Conservation (phyloP, 768 basidiomycete genomes). For the Fomitopsis pulvina region DNA sequence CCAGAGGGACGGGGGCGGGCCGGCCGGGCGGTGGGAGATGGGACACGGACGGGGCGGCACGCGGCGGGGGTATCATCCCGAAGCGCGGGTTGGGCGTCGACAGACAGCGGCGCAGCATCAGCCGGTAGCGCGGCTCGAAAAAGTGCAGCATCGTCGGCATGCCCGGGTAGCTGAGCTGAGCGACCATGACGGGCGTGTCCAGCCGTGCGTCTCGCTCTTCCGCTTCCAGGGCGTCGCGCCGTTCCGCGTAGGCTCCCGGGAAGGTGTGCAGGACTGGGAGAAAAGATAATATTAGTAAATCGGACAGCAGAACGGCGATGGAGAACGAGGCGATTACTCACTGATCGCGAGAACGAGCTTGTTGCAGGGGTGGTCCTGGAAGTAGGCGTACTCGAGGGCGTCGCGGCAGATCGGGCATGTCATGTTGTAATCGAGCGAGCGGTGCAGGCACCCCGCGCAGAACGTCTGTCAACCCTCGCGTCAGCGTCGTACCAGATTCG, state of each 20-base stretch:
- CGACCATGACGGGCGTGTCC: slow-evolving; percentile 88
- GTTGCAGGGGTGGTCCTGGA: slow-evolving; percentile 77
- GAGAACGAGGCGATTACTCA: slow-evolving; percentile 25
- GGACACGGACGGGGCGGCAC: slow-evolving; percentile 26
- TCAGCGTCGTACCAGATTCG: not conserved
- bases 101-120: slow-evolving; percentile 96
- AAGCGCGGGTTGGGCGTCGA: slow-evolving; percentile 72
- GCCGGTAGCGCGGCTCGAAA: slow-evolving; percentile 91
- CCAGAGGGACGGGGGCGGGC: slow-evolving; percentile 47
- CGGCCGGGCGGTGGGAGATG: slow-evolving; percentile 11
- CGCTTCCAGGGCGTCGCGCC: slow-evolving; percentile 55
- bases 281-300: not conserved
- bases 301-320: not conserved
- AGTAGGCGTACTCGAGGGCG: slow-evolving; percentile 62
- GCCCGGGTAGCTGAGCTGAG: slow-evolving; percentile 85
- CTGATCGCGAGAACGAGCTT: slow-evolving; percentile 63
- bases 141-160: slow-evolving; percentile 88
- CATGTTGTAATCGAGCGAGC: slow-evolving; percentile 80
- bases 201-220: slow-evolving; percentile 76
- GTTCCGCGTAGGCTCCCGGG: slow-evolving; percentile 56
- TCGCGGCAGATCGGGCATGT: slow-evolving; percentile 85
- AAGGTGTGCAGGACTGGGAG: slow-evolving; percentile 60
- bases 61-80: slow-evolving; percentile 85
- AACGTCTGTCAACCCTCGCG: slow-evolving; percentile 56
- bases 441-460: slow-evolving; percentile 82